Base-by-base conservation (phyloP, 805 yeast species). In the Priceomyces castillae region DNA sequence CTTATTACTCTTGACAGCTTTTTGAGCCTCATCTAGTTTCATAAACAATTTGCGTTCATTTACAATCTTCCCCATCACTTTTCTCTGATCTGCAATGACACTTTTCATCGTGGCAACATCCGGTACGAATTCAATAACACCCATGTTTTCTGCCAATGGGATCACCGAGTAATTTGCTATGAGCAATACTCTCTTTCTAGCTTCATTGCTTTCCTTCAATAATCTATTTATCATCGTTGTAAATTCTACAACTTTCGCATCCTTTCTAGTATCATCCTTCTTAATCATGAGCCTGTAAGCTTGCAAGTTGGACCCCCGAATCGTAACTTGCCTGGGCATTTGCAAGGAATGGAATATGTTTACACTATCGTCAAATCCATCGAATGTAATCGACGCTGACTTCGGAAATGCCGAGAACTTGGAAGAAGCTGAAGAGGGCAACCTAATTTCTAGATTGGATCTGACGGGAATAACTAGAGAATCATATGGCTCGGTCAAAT, bases 191-290 rank as follows among this genome's bases (percentile, higher is more conserved):
- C 98, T 69, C 48, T 82, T 81, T 39, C 84, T 77, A 0, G 97
- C 82, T 38, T 84, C 96, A 11, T 76, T 73, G 54, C 85, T 86
- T 15, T 76, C 74, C 16, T 70, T 64, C 43, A 94, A 68, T 23
- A 94, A 59, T 51, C 87, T 78, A 58, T 90, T 90, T 61, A 94
- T 81, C 63, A 90, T 84, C 1, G 88, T 80, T 0, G 97, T 88
- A 53, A 94, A 84, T 53, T 95, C 94, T n/a, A 90, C 86, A 41
- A 92, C 79, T 53, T 95, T 86, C 3, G 96, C 94, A 69, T 95
- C 99, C 57, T 95, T 95, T 50, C 98, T 70, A 15, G 95, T 82
- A 66, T 94, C 99, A 63, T 94, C 99, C 48, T 81, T 77, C 58
- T 94, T 94, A 53, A 95, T 83, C 66, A 94, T 74, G 12, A 94